Percentiles rank a stretch among this genome's conserved stretches.
phyloP scores from a whole-genome alignment of 179 eudicot species.

The Vitellaria paradoxa region DNA sequence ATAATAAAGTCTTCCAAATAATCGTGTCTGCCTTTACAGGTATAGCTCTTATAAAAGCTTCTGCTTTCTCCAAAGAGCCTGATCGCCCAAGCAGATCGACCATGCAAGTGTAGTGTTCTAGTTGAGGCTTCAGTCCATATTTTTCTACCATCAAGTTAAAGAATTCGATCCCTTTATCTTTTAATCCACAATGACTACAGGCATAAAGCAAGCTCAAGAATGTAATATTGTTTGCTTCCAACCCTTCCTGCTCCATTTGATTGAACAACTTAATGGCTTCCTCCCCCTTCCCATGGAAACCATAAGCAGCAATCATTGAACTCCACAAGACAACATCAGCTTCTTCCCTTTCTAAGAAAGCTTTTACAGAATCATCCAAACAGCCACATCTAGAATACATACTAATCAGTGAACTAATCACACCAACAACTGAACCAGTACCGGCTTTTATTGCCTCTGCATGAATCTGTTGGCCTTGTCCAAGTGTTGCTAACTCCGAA shows the following conservation, averaged over 20 bases:
- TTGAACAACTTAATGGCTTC: constrained; percentile 59
- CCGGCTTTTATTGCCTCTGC: constrained; percentile 48
- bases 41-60: constrained; percentile 68
- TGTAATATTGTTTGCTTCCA: constrained; percentile 67
- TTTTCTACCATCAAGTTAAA: constrained; percentile 55
- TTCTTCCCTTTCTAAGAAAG: constrained; percentile 42
- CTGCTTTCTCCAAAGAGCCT: constrained; percentile 74
- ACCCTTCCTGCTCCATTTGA: constrained; percentile 49
- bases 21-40: constrained; percentile 67
- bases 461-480: constrained; percentile 17
- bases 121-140: constrained; percentile 44
- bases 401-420: constrained; percentile 65
- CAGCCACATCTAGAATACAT: constrained; percentile 92
- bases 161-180: constrained; percentile 60
- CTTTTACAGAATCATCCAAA: constrained; percentile 64
- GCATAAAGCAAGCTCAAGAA: constrained; percentile 79
- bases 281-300: constrained; percentile 83
- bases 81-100: constrained; percentile 81
- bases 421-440: constrained; percentile 41
- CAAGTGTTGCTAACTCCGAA: constrained; percentile 20
- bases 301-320: constrained; percentile 86
- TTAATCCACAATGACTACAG: constrained; percentile 78
- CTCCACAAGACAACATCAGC: constrained; percentile 71
- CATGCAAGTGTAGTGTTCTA: constrained; percentile 79
- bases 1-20: constrained; percentile 81